These are phyloP conservation scores for Chaetomium sp. DNA, from an alignment of 2,329 filamentous ascomycete species.

Conservation along the genomic window DNA sequence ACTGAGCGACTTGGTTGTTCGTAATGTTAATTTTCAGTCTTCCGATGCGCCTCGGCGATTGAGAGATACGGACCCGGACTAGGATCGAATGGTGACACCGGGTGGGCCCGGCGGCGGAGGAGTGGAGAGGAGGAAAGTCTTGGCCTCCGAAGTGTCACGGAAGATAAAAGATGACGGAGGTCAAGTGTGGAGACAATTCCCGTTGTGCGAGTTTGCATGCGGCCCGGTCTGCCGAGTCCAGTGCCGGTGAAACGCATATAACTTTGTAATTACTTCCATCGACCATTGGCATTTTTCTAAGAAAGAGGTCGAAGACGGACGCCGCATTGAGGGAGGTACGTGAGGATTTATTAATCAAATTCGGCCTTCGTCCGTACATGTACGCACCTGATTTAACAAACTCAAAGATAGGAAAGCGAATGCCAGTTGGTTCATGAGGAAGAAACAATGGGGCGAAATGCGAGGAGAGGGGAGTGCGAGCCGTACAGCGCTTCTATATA, in stretches of 20 bases:
- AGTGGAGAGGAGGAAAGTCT: slow-evolving; percentile 17
- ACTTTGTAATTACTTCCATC: not conserved
- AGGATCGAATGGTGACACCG: slow-evolving; percentile 9
- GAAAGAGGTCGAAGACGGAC: no score
- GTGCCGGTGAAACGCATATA: not conserved
- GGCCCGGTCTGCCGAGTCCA: not conserved
- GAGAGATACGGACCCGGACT: not conserved
- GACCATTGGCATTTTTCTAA: no score
- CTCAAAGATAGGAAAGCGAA: no score
- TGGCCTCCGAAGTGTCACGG: slow-evolving; percentile 29
- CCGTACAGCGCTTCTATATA: not conserved
- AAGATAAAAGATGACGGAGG: slow-evolving; percentile 17
- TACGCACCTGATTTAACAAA: no score
- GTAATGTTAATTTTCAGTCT: not conserved
- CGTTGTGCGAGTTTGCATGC: not conserved
- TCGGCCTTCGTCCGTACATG: no score
- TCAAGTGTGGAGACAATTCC: not conserved
- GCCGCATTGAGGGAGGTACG: no score
- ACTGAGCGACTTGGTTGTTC: not conserved
- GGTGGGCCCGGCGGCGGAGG: slow-evolving; percentile 17
- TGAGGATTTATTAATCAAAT: no score
- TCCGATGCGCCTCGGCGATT: slow-evolving; percentile 26
- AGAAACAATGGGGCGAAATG: no score
- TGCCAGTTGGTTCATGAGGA: no score
- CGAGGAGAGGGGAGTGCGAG: no score